Conservation (phyloP, 2,329 filamentous ascomycete genomes). For the Domatiomyces catenatus region DNA sequence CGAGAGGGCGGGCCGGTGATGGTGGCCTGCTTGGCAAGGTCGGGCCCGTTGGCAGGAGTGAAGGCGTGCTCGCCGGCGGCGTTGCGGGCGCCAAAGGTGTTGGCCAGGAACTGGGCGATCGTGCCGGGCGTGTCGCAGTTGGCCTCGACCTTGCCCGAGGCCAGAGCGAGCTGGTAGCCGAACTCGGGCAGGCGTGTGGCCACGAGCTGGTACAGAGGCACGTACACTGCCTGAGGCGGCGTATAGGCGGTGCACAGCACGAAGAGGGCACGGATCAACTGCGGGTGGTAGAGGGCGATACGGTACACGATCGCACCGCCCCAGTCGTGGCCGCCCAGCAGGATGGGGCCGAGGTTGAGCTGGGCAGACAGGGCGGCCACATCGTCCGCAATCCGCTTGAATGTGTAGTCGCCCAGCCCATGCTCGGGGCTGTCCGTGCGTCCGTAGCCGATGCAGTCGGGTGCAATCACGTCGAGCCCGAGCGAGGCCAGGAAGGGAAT, state of each 20-base stretch:
- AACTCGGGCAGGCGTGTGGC: constrained; percentile 49
- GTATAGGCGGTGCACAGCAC: constrained; percentile 63
- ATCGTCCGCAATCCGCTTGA: constrained; percentile 59
- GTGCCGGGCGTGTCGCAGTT: constrained; percentile 42
- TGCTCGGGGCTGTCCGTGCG: constrained; percentile 46
- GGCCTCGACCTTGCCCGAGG: constrained; percentile 49
- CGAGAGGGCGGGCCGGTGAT: constrained; percentile 36
- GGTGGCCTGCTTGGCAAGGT: constrained; percentile 46
- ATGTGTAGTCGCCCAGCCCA: constrained; percentile 46
- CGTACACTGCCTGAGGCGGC: constrained; percentile 37
- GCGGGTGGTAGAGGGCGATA: constrained; percentile 55
- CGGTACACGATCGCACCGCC: constrained; percentile 67
- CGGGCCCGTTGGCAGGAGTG: constrained; percentile 43
- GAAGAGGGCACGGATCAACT: constrained; percentile 60
- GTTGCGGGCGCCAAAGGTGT: constrained; percentile 52
- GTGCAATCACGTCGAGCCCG: constrained; percentile 63
- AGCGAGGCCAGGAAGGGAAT: constrained; percentile 59
- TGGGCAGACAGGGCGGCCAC: constrained; percentile 55
- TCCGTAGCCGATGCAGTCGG: constrained; percentile 78
- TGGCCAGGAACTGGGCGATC: constrained; percentile 55
- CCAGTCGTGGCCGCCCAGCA: constrained; percentile 88
- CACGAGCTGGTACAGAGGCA: constrained; percentile 46
- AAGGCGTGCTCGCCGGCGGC: constrained; percentile 44
- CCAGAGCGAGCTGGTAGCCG: constrained; percentile 70
- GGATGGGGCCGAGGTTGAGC: constrained; percentile 42